Base-by-base conservation (phyloP, 129 eudicot species). In the Escallonia rubra region DNA sequence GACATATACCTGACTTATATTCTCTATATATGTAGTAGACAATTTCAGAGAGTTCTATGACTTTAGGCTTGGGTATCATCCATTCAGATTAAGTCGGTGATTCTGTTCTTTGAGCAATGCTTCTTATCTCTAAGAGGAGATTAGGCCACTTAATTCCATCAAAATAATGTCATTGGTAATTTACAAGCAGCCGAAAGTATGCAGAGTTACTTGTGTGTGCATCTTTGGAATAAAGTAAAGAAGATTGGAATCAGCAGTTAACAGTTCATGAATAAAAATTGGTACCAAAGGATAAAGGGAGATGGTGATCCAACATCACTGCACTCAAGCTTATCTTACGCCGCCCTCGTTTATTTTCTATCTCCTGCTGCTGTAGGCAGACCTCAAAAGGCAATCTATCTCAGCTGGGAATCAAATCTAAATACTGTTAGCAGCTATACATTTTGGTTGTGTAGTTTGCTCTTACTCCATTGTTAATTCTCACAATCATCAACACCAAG, bases 361-460 rank as follows among this genome's bases (percentile, higher is more conserved):
- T 43, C 51, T 38, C 41, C 39, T 13, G 16, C 5, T 11, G 45
- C 11, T 45, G 5, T 59, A 14, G 10, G 40, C 8, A 45, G 47
- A 68, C 61, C 63, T 67, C 55, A 64, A 61, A 61, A 59, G 59
- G 15, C 23, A 2, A 44, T 67, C 42, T 75, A 14, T 40, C 9
- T 23, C 34, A 23, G 34, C 3, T 11, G 43, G 41, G 70, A 76
- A 76, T 76, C 70, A 69, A 69, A 76, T 76, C 66, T 9, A 60
- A 40, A 64, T 70, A 61, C 54, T 41, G 44, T 42, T 64, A 52
- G 10, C 63, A 67, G 12, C 51, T 39, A 42, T 42, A 68, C 65
- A 71, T 58, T 39, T 61, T 67, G 75, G 69, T 42, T 69, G 48
- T 63, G 43, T n/a, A 42, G 6, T 63, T 44, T 43, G 52, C 59